Conservation (phyloP, 2,329 filamentous ascomycete genomes). For the Stromatinia cepivora region DNA sequence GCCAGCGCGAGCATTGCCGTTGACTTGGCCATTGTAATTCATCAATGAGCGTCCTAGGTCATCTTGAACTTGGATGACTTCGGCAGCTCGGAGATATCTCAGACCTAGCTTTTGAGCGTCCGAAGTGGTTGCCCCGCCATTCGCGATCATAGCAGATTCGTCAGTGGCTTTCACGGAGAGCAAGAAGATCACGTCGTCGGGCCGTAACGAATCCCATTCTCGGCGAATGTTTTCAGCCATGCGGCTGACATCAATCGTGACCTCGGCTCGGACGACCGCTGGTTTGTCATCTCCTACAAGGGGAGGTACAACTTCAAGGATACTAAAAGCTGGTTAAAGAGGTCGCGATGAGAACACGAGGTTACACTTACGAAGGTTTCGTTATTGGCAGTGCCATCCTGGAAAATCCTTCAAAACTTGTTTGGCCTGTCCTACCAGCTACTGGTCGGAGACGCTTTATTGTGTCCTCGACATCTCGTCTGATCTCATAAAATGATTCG, state of each 20-base stretch:
- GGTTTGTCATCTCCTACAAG: constrained; percentile 81
- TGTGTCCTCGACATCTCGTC: constrained; percentile 83
- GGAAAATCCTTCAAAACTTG: constrained; percentile 78
- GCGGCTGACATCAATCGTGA: constrained; percentile 78
- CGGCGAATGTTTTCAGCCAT: constrained; percentile 72
- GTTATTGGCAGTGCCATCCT: constrained; percentile 88
- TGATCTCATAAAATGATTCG: constrained; percentile 91
- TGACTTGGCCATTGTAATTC: constrained; percentile 60
- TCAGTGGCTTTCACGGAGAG: constrained; percentile 69
- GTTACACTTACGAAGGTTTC: constrained; percentile 61
- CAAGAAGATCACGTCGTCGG: constrained; percentile 88
- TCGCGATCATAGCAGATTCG: constrained; percentile 50
- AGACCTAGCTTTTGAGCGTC: constrained; percentile 66
- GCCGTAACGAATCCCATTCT: constrained; percentile 87
- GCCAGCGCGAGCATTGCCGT: constrained; percentile 61
- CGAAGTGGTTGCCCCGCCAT: constrained; percentile 52
- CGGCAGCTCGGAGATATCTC: constrained; percentile 73
- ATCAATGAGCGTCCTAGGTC: constrained; percentile 76
- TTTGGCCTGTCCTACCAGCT: constrained; percentile 61
- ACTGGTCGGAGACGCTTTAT: constrained; percentile 77
- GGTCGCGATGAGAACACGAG: not conserved
- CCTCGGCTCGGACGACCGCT: constrained; percentile 82
- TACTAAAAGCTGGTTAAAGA: constrained; percentile 44
- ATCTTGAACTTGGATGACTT: constrained; percentile 82
- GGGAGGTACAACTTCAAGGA: constrained; percentile 81